Percentiles rank a stretch among this genome's conserved stretches.
phyloP scores from a whole-genome alignment of 106 monocot species.

The Alisma plantagoaquatica region DNA sequence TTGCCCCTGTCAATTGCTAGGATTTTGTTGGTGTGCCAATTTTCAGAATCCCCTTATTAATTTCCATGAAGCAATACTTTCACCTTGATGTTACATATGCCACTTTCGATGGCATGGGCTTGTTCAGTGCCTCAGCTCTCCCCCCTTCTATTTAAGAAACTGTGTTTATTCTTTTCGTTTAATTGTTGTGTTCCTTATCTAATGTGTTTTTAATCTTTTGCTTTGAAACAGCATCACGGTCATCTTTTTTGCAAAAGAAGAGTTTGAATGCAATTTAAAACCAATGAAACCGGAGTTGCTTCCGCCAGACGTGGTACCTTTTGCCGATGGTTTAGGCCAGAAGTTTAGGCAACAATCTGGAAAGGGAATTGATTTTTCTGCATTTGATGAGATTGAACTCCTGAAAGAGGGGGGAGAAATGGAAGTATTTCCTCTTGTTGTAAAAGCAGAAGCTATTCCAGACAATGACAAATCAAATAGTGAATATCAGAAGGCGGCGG shows the following conservation, averaged over 20 bases:
- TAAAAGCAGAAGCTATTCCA: conserved; percentile 50
- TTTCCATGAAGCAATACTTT: too few relatives aligned
- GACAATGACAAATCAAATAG: conserved; percentile 5
- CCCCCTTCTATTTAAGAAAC: too few relatives aligned
- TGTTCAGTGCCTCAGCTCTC: too few relatives aligned
- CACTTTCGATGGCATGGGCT: too few relatives aligned
- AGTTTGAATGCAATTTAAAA: conserved; percentile 30
- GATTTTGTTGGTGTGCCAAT: too few relatives aligned
- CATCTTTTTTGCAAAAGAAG: conserved; percentile 66
- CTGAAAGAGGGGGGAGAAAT: conserved; percentile 27
- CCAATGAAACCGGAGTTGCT: conserved; percentile 23
- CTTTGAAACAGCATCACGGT: conserved; percentile 41
- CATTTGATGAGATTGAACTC: conserved; percentile 40
- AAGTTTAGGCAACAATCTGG: conserved; percentile 58
- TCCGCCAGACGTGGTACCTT: conserved; percentile 39
- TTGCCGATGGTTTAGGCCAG: conserved; percentile 52
- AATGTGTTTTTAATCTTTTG: background rate
- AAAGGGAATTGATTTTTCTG: conserved; percentile 44
- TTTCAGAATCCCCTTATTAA: too few relatives aligned
- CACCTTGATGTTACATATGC: too few relatives aligned
- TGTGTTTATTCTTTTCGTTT: too few relatives aligned
- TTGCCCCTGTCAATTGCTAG: too few relatives aligned
- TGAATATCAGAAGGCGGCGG: conserved; percentile 14
- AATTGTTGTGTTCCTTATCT: too few relatives aligned
- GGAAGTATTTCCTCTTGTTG: conserved; percentile 46